A percentile compares a stretch with the other conserved stretches of the same genome.
Conservation (phyloP, 148 eudicot genomes). For the Silene latifolia region DNA sequence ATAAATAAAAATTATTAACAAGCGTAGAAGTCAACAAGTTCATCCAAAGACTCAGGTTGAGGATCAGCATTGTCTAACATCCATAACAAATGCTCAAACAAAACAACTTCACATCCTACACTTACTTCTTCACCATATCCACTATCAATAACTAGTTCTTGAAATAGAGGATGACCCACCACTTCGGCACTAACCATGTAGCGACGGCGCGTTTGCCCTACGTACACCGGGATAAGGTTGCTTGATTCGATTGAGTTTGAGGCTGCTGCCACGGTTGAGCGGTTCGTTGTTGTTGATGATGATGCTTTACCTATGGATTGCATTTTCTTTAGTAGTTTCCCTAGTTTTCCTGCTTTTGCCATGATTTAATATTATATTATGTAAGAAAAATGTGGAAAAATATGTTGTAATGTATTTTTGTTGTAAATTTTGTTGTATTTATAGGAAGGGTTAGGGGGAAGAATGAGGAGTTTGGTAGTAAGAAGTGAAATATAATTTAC, state of each 20-base stretch:
- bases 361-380: slow-evolving; percentile 7
- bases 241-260: not conserved
- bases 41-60: slow-evolving; percentile 41
- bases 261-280: not conserved
- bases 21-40: slow-evolving; percentile 46
- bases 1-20: slow-evolving; percentile 18
- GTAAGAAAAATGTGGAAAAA: not conserved
- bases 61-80: slow-evolving; percentile 43
- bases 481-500: not conserved
- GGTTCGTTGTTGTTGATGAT: not conserved
- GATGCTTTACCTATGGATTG: slow-evolving; percentile 29
- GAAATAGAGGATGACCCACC: slow-evolving; percentile 39
- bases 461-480: not conserved
- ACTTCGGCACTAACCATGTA: slow-evolving; percentile 42
- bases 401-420: not conserved
- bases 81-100: slow-evolving; percentile 62
- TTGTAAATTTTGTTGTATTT: not conserved
- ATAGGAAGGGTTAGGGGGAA: not conserved
- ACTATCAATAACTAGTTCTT: slow-evolving; percentile 31
- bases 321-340: slow-evolving; percentile 34
- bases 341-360: slow-evolving; percentile 38
- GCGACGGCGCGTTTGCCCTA: slow-evolving; percentile 40
- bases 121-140: slow-evolving; percentile 19
- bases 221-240: slow-evolving; percentile 40
- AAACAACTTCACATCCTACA: slow-evolving; percentile 51